Base-by-base conservation (phyloP, 768 basidiomycete genomes). In the Lactarius psammicola region DNA sequence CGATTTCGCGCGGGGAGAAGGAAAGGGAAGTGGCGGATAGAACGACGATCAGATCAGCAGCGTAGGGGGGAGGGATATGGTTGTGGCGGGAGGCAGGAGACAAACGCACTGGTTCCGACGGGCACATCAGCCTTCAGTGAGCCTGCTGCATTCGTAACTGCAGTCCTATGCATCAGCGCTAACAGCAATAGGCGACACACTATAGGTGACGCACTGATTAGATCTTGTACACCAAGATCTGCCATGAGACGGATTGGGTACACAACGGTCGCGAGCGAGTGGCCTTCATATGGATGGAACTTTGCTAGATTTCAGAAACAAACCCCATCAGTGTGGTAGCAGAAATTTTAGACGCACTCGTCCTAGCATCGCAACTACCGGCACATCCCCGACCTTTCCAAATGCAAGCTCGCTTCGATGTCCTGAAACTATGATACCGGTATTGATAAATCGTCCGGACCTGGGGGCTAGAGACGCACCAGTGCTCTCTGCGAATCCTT, bases 81-180 rank as follows among this genome's bases (percentile, higher is more conserved):
- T 38, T 6, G 40, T 18, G 40, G 18, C n/a, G 40, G 40, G 17
- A 7, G 40, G 20, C 4, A 69, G 31, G n/a, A 69, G 31, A 49
- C 46, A 49, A 38, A 56, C 53, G 66, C 72, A 93, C 92, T 89
- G 7, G 92, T 94, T 69, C 94, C 94, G 40, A 93, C 88, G 18
- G 86, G 79, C 65, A 92, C 83, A 9, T 78, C 69, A 4, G 87
- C 85, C 72, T 91, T 92, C 8, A 96, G 80, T 3, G 88, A 88
- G 20, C 94, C 94, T 20, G 92, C 85, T 13, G 94, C 94, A 75
- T 95, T 96, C 46, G 94, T 95, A 56, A 95, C 92, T 94, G 71
- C 18, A 18, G 44, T 7, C 26, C 30, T 26, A 31, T 56, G 26
- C 15, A 17, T 56, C n/a, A 60, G 26, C 17, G 11, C 36, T 30